phyloP scores from a whole-genome alignment of 352 stramenopile genomes.

The Vaucheria bursata region DNA sequence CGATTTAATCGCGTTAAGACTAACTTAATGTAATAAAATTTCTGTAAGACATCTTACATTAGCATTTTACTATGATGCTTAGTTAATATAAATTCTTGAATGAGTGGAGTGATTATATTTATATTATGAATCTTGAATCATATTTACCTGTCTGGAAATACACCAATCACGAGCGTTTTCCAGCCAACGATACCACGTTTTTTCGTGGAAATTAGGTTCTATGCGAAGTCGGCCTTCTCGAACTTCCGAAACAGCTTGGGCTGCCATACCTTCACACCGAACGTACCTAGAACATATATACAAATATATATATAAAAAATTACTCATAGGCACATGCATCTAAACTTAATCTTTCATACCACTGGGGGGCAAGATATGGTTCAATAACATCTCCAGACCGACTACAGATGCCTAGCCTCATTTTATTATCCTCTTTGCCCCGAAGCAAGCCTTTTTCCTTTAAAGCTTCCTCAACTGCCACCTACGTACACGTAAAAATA shows the following conservation, averaged over 20 bases:
- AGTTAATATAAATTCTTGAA: too few species aligned
- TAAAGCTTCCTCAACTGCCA: constrained; percentile 85
- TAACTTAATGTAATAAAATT: too few species aligned
- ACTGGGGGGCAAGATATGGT: constrained; percentile 97
- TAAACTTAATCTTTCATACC: constrained; percentile 53
- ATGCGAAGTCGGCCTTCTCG: constrained; percentile 85
- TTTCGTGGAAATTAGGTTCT: constrained; percentile 85
- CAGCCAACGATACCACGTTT: constrained; percentile 95
- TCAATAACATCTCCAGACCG: constrained; percentile 96
- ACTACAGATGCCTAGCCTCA: constrained; percentile 92
- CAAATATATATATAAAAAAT: background rate
- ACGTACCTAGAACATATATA: constrained; percentile 66
- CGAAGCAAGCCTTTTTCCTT: constrained; percentile 83
- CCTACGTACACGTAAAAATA: too few species aligned
- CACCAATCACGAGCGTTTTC: constrained; percentile 91
- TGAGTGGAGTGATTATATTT: too few species aligned
- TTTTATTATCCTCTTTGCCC: constrained; percentile 96
- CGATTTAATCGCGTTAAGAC: too few species aligned
- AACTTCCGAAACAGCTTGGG: constrained; percentile 81
- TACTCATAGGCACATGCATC: too few species aligned
- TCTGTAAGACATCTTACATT: too few species aligned
- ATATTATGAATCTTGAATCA: too few species aligned
- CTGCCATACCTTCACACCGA: constrained; percentile 87
- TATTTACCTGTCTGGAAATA: constrained; percentile 7
- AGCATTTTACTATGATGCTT: too few species aligned